Evolutionary conservation across 2,329 filamentous ascomycete genomes (phyloP), one percentile per base, ranked within the genome.

Genomic region (Colletotrichum eleusines): DNA sequence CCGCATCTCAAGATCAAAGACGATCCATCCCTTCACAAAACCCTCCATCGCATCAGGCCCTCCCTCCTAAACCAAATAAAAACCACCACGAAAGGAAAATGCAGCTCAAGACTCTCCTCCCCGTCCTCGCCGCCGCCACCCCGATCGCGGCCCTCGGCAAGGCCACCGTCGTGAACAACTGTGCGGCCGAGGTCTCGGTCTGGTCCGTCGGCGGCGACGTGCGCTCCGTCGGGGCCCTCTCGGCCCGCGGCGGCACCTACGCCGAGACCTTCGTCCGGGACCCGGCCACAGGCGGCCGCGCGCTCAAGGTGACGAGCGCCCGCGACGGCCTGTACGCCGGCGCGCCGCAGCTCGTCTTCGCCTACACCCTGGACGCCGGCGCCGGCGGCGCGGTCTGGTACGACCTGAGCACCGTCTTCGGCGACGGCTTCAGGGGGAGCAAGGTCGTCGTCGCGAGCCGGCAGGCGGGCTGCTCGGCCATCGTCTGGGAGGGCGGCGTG

Each of bases 331-430:
- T 84, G 51, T 82, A 76, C 77, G 80, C 77, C 3, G 80, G 80
- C 71, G 77, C 78, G n/a, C 76, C 82, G 31, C 80, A 84, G 78
- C 80, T 78, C 73, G 77, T 79, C 72, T 82, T 80, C 57, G 81
- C 81, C 44, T 82, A 81, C 74, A 82, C 73, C 75, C 78, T 83
- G 40, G 78, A 81, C 58, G 74, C 72, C 60, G 69, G 50, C 63
- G 71, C 70, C 9, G 74, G 74, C 63, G 70, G 50, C 62, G 71
- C 70, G 7, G 68, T 84, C 62, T 84, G 79, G 79, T 83, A 83
- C 68, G 82, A 83, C 69, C 74, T 84, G 31, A 80, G 76, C 74
- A 77, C 78, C 70, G 78, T 82, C 20, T 83, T 83, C 58, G 82
- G 82, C n/a, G 77, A 82, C 64, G 74, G 78, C 5, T 82, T 84